A percentile compares a stretch with the other conserved stretches of the same genome.
Evolutionary conservation across 2,329 filamentous ascomycete genomes (phyloP).

Genomic region (Fusarium hainanense): DNA sequence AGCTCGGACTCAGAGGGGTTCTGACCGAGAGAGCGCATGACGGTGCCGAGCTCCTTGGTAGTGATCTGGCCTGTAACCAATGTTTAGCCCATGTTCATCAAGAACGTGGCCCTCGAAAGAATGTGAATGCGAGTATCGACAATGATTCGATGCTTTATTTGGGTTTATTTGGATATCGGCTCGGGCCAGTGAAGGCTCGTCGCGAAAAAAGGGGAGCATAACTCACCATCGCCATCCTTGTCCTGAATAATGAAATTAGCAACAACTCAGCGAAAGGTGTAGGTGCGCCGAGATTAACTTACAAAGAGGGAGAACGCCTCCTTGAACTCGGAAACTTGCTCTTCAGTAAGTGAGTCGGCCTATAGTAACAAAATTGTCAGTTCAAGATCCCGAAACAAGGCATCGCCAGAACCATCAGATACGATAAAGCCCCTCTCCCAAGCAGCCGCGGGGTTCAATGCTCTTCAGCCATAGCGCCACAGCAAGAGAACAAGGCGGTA

Average conservation of each 20-base stretch:
- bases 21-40: slow-evolving; percentile 90
- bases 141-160: slow-evolving; percentile 5
- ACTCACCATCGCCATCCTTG: slow-evolving; percentile 92
- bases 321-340: slow-evolving; percentile 99
- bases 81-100: slow-evolving; percentile 37
- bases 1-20: slow-evolving; percentile 91
- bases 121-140: neutral
- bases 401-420: slow-evolving; percentile 37
- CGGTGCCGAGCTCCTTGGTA: slow-evolving; percentile 88
- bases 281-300: slow-evolving; percentile 59
- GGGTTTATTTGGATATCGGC: slow-evolving; percentile 26
- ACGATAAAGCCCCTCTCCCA: slow-evolving; percentile 45
- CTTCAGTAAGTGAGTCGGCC: slow-evolving; percentile 98
- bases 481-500: slow-evolving; percentile 12
- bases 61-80: slow-evolving; percentile 80
- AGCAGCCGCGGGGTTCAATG: slow-evolving; percentile 44
- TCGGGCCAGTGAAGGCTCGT: slow-evolving; percentile 10
- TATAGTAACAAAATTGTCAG: slow-evolving; percentile 55
- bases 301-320: slow-evolving; percentile 99
- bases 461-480: slow-evolving; percentile 26
- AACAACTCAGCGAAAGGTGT: slow-evolving; percentile 10
- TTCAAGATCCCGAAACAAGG: slow-evolving; percentile 19
- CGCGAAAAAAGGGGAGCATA: slow-evolving; percentile 34
- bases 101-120: slow-evolving; percentile 14
- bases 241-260: slow-evolving; percentile 65